Conservation (phyloP, 345 rosid genomes). For the Alliaria petiolata region DNA sequence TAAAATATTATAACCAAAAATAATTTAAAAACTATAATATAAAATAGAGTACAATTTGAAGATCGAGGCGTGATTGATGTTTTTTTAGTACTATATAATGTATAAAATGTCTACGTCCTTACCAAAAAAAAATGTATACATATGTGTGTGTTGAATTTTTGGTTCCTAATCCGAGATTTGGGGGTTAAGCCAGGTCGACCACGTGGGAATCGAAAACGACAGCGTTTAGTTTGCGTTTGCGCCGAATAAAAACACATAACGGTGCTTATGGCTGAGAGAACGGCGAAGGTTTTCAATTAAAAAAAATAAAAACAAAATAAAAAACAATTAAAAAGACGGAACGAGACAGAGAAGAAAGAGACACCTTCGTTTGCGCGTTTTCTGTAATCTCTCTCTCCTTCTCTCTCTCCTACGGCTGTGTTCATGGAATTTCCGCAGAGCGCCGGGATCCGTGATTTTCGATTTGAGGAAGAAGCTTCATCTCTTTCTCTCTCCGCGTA, state of each 20-base stretch:
- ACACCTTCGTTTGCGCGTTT: conserved; percentile 47
- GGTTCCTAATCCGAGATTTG: conserved; percentile 22
- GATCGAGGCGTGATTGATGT: neutral
- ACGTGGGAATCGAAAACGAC: conserved; percentile 22
- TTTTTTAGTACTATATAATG: neutral
- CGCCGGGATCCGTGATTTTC: conserved; percentile 57
- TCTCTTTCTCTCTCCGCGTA: conserved; percentile 27
- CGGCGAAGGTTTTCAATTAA: conserved; percentile 23
- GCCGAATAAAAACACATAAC: conserved; percentile 17
- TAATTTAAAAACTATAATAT: too few species aligned
- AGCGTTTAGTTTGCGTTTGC: neutral
- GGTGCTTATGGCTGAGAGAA: conserved; percentile 20
- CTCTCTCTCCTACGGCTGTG: conserved; percentile 19
- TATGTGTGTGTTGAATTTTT: conserved; percentile 14
- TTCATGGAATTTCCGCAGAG: conserved; percentile 41
- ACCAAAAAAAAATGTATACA: too few species aligned
- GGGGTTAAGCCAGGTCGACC: conserved; percentile 31
- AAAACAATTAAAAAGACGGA: neutral
- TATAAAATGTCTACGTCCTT: conserved; percentile 16
- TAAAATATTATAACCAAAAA: too few species aligned
- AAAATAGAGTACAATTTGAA: neutral
- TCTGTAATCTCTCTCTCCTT: neutral
- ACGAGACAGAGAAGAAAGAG: conserved; percentile 27
- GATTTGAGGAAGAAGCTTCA: conserved; percentile 34
- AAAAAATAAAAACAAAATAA: neutral